These are phyloP conservation scores for Acanthamoeba sp. DNA, from an alignment of 208 protist genomes.

Conservation along the genomic window DNA sequence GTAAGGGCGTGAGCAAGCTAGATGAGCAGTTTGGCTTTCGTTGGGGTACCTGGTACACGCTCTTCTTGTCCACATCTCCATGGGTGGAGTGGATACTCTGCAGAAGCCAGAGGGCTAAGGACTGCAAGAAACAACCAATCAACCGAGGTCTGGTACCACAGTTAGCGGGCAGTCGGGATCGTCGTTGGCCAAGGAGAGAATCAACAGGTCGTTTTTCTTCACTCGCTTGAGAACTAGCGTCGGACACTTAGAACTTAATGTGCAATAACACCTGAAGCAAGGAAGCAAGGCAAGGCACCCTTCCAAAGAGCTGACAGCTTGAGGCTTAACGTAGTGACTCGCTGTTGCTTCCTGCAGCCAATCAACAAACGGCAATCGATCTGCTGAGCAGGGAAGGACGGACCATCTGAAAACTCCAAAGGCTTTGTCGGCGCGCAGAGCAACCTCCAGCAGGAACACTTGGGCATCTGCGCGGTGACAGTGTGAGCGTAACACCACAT, in stretches of 20 bases:
- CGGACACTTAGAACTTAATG: neutral
- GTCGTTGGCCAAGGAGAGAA: neutral
- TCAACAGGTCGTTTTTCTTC: constrained; percentile 16
- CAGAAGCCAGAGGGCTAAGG: too few relatives aligned
- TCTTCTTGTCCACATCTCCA: constrained; percentile 31
- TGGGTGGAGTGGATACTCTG: neutral
- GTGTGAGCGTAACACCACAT: neutral
- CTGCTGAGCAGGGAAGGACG: neutral
- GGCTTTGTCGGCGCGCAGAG: neutral
- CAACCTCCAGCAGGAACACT: constrained; percentile 50
- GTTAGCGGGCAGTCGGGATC: neutral
- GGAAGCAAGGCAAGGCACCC: neutral
- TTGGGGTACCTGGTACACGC: constrained; percentile 1
- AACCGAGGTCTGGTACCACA: too few relatives aligned
- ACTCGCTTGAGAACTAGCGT: neutral
- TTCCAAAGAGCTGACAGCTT: constrained; percentile 20
- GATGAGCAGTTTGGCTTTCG: too few relatives aligned
- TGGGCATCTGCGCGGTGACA: constrained; percentile 9
- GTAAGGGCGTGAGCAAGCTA: neutral
- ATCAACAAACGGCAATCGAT: neutral
- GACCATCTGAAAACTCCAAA: neutral
- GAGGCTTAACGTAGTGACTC: neutral
- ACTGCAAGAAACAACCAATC: too few relatives aligned
- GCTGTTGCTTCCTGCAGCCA: neutral
- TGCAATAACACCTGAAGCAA: neutral